Conservation (phyloP, 192 early-diverging fungal genomes). For the Gaertneriomyces semiglobifer region DNA sequence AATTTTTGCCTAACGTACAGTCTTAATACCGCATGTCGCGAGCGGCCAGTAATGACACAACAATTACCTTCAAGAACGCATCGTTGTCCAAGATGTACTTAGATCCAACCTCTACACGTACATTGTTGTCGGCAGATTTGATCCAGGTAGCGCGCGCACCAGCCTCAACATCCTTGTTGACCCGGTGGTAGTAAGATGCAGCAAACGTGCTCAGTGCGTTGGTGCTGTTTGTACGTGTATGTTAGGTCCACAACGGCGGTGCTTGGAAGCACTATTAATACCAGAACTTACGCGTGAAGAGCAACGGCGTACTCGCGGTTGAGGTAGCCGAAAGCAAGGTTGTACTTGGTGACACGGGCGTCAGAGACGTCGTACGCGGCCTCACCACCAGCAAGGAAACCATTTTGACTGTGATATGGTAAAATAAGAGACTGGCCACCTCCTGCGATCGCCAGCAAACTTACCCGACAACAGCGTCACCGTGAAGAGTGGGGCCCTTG, state of each 20-base stretch:
- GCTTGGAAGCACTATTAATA: neutral
- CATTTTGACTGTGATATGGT: constrained; percentile 53
- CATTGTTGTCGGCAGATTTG: constrained; percentile 63
- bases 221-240: constrained; percentile 39
- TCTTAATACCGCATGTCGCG: neutral
- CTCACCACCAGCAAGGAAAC: constrained; percentile 89
- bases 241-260: neutral
- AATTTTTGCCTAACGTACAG: constrained; percentile 48
- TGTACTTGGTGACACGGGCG: constrained; percentile 85
- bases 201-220: constrained; percentile 87
- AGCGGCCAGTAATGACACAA: neutral
- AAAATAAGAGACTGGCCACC: neutral
- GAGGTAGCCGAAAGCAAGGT: constrained; percentile 80
- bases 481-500: constrained; percentile 86
- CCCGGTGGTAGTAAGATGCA: constrained; percentile 96
- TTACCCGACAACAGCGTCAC: constrained; percentile 79
- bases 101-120: constrained; percentile 88
- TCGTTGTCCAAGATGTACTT: constrained; percentile 87
- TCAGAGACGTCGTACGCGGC: constrained; percentile 89
- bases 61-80: constrained; percentile 79
- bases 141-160: constrained; percentile 92
- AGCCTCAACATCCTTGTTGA: constrained; percentile 86
- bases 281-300: constrained; percentile 68
- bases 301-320: constrained; percentile 84
- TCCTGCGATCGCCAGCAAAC: neutral